phyloP scores from a whole-genome alignment of 257 asterid genomes.

The Echium plantagineum region DNA sequence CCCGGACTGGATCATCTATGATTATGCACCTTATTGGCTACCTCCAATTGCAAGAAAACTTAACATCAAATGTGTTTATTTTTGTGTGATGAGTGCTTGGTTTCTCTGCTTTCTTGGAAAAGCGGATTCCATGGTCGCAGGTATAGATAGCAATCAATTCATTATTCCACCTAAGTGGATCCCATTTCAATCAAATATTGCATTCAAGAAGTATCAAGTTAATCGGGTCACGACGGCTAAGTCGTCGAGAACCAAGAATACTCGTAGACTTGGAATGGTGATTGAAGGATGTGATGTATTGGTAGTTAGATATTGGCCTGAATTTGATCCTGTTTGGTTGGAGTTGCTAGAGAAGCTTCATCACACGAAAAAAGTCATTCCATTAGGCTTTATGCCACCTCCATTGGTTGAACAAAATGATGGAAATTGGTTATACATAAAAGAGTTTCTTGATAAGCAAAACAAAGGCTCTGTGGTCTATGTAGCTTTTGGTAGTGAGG shows the following conservation, averaged over 20 bases:
- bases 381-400: neutral
- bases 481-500: conserved; percentile 1
- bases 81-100: conserved; percentile 2
- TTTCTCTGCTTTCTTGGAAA: neutral
- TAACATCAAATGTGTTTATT: neutral
- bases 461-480: conserved; percentile 3
- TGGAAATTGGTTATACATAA: neutral
- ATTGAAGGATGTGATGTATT: neutral
- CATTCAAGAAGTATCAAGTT: neutral
- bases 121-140: conserved; percentile 1
- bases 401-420: neutral
- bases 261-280: neutral
- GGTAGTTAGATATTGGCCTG: neutral
- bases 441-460: neutral
- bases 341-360: conserved; percentile 1
- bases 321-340: conserved; percentile 2
- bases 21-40: conserved; percentile 7
- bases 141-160: neutral
- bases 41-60: neutral
- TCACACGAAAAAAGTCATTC: neutral
- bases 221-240: neutral
- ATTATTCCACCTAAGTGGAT: conserved; percentile 6
- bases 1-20: conserved; percentile 1
- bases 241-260: neutral
- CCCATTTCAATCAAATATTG: neutral